Conservation (phyloP, 768 basidiomycete species). For the Plicaturopsis crispa region DNA sequence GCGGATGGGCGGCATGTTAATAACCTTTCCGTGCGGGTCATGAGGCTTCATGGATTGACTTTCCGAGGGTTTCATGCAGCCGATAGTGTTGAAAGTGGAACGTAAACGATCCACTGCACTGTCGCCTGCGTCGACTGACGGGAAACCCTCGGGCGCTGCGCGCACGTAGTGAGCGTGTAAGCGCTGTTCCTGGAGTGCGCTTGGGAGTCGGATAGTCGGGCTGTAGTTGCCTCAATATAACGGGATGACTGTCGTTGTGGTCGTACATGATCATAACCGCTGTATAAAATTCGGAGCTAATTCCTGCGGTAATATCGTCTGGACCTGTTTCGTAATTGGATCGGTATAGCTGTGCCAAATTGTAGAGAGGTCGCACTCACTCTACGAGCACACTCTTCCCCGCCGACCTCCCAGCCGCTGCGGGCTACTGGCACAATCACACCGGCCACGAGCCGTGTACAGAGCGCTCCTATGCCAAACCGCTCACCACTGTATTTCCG, state of each 20-base stretch:
- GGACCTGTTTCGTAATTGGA: conserved; percentile 14
- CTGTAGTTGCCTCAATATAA: too few species aligned
- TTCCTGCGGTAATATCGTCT: conserved; percentile 15
- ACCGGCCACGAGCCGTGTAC: conserved; percentile 47
- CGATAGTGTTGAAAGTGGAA: conserved; percentile 29
- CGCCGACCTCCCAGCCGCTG: conserved; percentile 85
- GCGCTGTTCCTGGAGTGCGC: neutral
- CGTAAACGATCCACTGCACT: conserved; percentile 22
- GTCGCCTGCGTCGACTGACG: too few species aligned
- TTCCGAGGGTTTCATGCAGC: conserved; percentile 26
- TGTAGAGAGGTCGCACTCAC: conserved; percentile 27
- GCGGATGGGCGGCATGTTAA: conserved; percentile 12
- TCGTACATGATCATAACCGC: too few species aligned
- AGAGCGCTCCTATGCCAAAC: conserved; percentile 47
- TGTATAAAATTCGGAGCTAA: conserved; percentile 13
- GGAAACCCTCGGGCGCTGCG: neutral
- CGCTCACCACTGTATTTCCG: conserved; percentile 60
- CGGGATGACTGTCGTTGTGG: too few species aligned
- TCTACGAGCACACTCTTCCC: conserved; percentile 53
- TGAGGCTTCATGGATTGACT: conserved; percentile 44
- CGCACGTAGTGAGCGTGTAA: neutral
- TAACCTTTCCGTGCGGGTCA: conserved; percentile 37
- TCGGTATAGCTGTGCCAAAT: neutral
- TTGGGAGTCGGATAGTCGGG: too few species aligned
- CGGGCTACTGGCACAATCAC: conserved; percentile 61